Conservation (phyloP, 345 rosid genomes). For the Gossypium longicalyx region DNA sequence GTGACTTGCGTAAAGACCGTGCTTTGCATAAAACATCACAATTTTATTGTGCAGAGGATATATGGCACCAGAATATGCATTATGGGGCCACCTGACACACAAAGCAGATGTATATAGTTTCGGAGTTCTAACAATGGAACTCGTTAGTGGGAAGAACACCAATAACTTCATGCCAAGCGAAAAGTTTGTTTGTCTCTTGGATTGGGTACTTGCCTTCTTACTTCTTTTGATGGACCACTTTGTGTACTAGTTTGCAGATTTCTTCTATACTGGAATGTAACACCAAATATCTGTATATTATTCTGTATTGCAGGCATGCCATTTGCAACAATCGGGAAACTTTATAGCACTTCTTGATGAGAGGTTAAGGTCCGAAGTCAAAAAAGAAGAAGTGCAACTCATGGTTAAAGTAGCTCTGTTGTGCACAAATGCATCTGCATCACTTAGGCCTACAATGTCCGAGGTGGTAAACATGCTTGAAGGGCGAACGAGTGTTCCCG, state of each 20-base stretch:
- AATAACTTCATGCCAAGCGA: conserved; percentile 37
- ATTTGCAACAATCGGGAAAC: conserved; percentile 34
- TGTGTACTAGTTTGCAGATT: neutral
- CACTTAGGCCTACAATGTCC: conserved; percentile 55
- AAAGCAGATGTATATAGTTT: conserved; percentile 70
- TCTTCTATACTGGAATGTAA: neutral
- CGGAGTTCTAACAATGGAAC: conserved; percentile 52
- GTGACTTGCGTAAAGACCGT: neutral
- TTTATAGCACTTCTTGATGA: conserved; percentile 44
- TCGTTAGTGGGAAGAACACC: conserved; percentile 46
- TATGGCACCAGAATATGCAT: conserved; percentile 69
- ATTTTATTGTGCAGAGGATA: conserved; percentile 35
- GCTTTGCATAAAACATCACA: neutral
- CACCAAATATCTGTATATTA: neutral
- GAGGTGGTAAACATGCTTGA: conserved; percentile 54
- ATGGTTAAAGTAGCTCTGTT: conserved; percentile 46
- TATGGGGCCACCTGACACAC: conserved; percentile 52
- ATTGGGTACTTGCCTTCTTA: conserved; percentile 39
- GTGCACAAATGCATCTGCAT: conserved; percentile 45
- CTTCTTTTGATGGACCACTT: neutral
- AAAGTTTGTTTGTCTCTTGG: conserved; percentile 41
- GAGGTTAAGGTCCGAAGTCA: conserved; percentile 32
- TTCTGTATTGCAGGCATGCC: conserved; percentile 34
- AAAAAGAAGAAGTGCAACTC: conserved; percentile 33
- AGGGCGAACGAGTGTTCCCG: conserved; percentile 37